Conservation (phyloP, 75 land plant genomes). For the Chamaecyparis obtusa region DNA sequence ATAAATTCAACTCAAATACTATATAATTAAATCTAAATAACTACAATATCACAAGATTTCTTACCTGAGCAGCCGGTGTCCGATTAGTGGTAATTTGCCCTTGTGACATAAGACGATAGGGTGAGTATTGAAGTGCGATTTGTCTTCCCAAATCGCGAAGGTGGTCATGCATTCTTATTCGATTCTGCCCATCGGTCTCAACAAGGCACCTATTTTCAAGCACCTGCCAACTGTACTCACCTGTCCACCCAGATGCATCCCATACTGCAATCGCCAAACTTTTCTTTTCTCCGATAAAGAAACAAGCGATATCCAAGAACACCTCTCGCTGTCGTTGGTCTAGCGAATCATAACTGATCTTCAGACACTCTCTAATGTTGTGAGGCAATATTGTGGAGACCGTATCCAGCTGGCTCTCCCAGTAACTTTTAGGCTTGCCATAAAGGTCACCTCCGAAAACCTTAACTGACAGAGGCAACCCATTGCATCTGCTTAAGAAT, state of each 20-base stretch:
- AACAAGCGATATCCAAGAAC: not conserved
- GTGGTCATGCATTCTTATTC: conserved; percentile 4
- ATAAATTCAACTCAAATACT: no score
- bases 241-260: not conserved
- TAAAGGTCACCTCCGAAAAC: not conserved
- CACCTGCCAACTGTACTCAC: not conserved
- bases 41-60: no score
- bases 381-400: not conserved
- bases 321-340: not conserved
- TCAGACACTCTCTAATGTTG: not conserved
- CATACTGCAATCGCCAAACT: not conserved
- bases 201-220: not conserved
- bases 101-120: not conserved
- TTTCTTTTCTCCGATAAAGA: not conserved
- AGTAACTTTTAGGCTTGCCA: not conserved
- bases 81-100: not conserved
- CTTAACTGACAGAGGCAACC: not conserved
- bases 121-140: not conserved
- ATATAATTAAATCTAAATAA: no score
- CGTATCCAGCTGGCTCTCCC: not conserved
- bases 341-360: not conserved
- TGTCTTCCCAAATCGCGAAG: conserved; percentile 1
- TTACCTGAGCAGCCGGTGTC: no score
- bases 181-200: not conserved
- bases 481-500: not conserved